Conservation (phyloP, 805 yeast genomes). For the Nakazawaea ishiwadae region DNA sequence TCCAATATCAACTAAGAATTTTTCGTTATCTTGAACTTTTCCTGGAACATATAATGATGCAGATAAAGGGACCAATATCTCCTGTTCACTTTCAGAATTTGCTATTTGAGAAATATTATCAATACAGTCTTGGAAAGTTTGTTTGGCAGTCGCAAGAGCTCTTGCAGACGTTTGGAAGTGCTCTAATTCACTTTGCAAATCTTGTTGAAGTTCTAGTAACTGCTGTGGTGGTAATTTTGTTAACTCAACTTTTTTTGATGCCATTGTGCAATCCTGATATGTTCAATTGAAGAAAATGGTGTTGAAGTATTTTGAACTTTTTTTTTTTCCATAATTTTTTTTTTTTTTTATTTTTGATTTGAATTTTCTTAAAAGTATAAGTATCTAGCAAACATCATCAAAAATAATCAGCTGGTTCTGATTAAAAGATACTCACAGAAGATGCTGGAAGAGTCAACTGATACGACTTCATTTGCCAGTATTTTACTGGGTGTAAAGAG, state of each 20-base stretch:
- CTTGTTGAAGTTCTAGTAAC: constrained; percentile 74
- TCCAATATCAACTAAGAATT: constrained; percentile 88
- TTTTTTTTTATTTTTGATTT: neutral
- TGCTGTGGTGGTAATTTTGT: constrained; percentile 77
- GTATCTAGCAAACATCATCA: neutral
- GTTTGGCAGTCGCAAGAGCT: constrained; percentile 78
- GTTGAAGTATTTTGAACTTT: neutral
- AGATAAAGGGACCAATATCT: constrained; percentile 81
- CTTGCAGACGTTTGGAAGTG: constrained; percentile 80
- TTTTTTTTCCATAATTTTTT: neutral
- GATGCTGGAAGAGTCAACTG: constrained; percentile 21
- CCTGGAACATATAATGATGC: constrained; percentile 91
- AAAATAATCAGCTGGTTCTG: neutral
- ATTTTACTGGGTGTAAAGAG: constrained; percentile 66
- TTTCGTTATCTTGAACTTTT: constrained; percentile 53
- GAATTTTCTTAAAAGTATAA: neutral
- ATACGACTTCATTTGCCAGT: constrained; percentile 65
- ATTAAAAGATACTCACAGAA: neutral
- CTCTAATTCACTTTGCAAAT: constrained; percentile 78
- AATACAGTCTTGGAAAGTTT: constrained; percentile 77
- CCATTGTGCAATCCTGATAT: constrained; percentile 3
- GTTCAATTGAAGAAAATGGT: neutral
- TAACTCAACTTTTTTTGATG: constrained; percentile 42
- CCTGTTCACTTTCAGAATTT: constrained; percentile 31
- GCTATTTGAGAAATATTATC: constrained; percentile 56